phyloP scores from a whole-genome alignment of 768 basidiomycete genomes.

The Pisolithus microcarpus region DNA sequence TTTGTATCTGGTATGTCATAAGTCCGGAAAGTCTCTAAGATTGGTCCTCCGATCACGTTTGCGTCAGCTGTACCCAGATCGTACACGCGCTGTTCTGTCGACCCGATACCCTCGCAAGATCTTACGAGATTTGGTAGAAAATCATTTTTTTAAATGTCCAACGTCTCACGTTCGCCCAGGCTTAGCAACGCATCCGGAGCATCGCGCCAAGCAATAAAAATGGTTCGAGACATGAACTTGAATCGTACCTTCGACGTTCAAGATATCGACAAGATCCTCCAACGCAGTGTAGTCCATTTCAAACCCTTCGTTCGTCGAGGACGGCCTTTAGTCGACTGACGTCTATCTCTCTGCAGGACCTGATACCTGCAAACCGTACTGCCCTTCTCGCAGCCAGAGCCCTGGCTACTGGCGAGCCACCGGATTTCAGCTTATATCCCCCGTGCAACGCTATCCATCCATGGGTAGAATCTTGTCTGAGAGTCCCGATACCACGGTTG shows the following conservation, averaged over 20 bases:
- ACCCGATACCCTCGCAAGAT: no score
- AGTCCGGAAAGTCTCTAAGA: not conserved
- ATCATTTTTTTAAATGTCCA: no score
- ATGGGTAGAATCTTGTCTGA: no score
- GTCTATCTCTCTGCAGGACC: slow-evolving; percentile 41
- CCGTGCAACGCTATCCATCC: no score
- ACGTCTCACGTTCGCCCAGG: no score
- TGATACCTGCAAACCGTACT: slow-evolving; percentile 41
- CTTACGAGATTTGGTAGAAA: no score
- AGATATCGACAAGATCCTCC: slow-evolving; percentile 51
- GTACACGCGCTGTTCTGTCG: no score
- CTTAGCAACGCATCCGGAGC: no score
- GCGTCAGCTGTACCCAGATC: slow-evolving; percentile 72
- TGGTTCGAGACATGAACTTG: slow-evolving; percentile 56
- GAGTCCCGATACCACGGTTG: no score
- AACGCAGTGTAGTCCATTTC: slow-evolving; percentile 37
- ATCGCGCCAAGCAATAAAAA: slow-evolving; percentile 47
- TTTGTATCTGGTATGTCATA: slow-evolving; percentile 58
- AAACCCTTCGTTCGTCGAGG: not conserved
- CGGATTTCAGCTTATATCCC: no score
- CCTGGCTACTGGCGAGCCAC: no score
- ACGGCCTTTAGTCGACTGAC: not conserved
- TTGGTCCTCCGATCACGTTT: not conserved
- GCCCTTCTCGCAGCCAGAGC: no score
- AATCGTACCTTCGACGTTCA: slow-evolving; percentile 47